Conservation (phyloP, 2,329 filamentous ascomycete species). For the Trichoderma brevicompactum region DNA sequence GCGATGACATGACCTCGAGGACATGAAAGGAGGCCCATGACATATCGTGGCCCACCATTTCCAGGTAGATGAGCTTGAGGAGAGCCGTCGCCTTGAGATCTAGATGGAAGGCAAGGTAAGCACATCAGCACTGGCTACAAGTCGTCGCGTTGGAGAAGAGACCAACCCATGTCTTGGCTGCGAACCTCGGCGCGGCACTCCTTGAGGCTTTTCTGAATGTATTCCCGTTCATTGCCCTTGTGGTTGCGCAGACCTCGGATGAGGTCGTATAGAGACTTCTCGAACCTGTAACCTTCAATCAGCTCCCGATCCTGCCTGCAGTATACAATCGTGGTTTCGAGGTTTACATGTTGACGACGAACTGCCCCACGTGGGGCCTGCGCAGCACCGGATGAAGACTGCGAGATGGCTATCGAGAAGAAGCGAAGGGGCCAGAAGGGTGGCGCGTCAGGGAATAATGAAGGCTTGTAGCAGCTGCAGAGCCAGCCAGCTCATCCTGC, state of each 20-base stretch:
- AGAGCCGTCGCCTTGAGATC: conserved; percentile 96
- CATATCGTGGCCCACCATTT: conserved; percentile 99
- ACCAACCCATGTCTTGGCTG: conserved; percentile 86
- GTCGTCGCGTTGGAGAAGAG: conserved; percentile 5
- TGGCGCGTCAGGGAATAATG: conserved; percentile 11
- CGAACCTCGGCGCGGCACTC: conserved; percentile 95
- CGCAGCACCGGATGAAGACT: conserved; percentile 15
- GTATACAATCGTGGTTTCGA: not conserved
- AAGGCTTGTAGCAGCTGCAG: conserved; percentile 14
- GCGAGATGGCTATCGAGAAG: not conserved
- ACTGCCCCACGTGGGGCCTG: conserved; percentile 32
- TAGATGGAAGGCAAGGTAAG: conserved; percentile 40
- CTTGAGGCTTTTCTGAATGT: conserved; percentile 89
- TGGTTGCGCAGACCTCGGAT: conserved; percentile 94
- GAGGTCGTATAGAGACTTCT: conserved; percentile 98
- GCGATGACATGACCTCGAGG: conserved; percentile 96
- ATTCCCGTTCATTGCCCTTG: conserved; percentile 92
- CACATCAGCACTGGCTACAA: conserved; percentile 15
- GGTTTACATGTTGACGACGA: conserved; percentile 33
- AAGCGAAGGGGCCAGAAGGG: not conserved
- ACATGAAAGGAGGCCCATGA: conserved; percentile 99
- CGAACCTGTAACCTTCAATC: conserved; percentile 71
- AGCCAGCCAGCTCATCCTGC: conserved; percentile 26
- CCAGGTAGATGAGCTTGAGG: conserved; percentile 93
- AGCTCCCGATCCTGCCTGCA: conserved; percentile 3